These are phyloP conservation scores for Lunularia cruciata DNA, from an alignment of 225 moss, liverwort and hornwort genomes.

Conservation along the genomic window DNA sequence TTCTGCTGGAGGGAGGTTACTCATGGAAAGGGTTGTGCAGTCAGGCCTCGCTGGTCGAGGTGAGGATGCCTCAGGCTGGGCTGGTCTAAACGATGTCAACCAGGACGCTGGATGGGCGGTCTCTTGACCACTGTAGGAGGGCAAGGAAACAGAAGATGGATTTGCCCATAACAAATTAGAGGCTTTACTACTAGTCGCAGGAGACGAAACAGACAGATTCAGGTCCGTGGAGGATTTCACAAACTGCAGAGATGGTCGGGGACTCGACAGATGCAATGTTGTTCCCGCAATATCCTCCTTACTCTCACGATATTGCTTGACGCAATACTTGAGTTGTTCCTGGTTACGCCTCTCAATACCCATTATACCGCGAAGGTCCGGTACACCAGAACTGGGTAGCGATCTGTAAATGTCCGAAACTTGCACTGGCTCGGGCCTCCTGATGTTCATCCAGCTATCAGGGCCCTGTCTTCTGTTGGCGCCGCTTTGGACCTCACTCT, in stretches of 20 bases:
- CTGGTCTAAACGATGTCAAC: slow-evolving; percentile 14
- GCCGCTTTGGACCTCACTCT: not conserved
- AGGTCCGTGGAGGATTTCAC: slow-evolving; percentile 7
- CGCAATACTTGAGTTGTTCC: slow-evolving; percentile 15
- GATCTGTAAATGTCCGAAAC: slow-evolving; percentile 14
- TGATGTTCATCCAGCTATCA: slow-evolving; percentile 38
- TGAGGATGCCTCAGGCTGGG: slow-evolving; percentile 10
- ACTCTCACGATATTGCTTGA: slow-evolving; percentile 12
- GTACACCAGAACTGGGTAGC: slow-evolving; percentile 9
- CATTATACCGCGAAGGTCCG: slow-evolving; percentile 1
- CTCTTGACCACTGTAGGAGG: slow-evolving; percentile 8
- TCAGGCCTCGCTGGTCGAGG: not conserved
- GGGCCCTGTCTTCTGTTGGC: slow-evolving; percentile 18
- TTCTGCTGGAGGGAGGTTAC: slow-evolving; percentile 19
- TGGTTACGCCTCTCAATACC: not conserved
- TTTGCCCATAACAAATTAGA: slow-evolving; percentile 9
- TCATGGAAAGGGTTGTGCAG: slow-evolving; percentile 30
- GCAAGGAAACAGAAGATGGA: not conserved
- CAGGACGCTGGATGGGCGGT: slow-evolving; percentile 5
- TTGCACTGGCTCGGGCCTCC: slow-evolving; percentile 25
- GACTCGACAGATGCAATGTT: slow-evolving; percentile 31
- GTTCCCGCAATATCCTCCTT: slow-evolving; percentile 13
- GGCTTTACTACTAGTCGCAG: not conserved
- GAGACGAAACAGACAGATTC: slow-evolving; percentile 19
- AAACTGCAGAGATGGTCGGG: slow-evolving; percentile 2